Percentiles rank a stretch among this genome's conserved stretches.
These are phyloP conservation scores for Mariannaea sp. DNA, from an alignment of 2,329 filamentous ascomycete genomes.

Conservation along the genomic window DNA sequence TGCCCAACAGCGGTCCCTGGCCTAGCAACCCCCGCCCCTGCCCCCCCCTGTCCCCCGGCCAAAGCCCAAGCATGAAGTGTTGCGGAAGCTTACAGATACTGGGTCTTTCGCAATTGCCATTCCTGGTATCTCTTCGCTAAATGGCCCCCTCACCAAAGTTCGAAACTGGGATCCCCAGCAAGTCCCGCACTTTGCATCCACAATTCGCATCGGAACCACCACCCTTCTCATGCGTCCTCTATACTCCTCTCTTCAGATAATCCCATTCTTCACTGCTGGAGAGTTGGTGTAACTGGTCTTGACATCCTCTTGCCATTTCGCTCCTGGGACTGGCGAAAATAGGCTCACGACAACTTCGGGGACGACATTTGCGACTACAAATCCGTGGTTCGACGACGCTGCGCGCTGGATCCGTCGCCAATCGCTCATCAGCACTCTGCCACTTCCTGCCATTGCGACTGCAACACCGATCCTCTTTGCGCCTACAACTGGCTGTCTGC, in stretches of 20 bases:
- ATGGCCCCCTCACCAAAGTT: no score
- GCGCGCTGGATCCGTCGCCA: slow-evolving; percentile 16
- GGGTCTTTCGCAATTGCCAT: slow-evolving; percentile 7
- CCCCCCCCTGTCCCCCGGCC: slow-evolving; percentile 20
- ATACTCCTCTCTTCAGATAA: slow-evolving; percentile 8
- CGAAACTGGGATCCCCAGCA: slow-evolving; percentile 6
- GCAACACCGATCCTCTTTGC: not conserved
- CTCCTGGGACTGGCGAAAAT: slow-evolving; percentile 12
- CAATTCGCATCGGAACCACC: not conserved
- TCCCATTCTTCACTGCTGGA: not conserved
- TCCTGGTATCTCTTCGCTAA: slow-evolving; percentile 2
- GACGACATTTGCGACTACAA: slow-evolving; percentile 8
- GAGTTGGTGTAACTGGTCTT: slow-evolving; percentile 3
- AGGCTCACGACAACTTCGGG: slow-evolving; percentile 12
- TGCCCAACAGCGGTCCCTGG: slow-evolving; percentile 23
- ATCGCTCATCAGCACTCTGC: not conserved
- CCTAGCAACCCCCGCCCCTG: slow-evolving; percentile 27
- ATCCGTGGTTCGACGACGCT: slow-evolving; percentile 17
- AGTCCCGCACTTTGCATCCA: slow-evolving; percentile 4
- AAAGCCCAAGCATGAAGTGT: slow-evolving; percentile 24
- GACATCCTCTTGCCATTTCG: slow-evolving; percentile 9
- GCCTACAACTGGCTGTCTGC: not conserved
- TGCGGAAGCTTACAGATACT: slow-evolving; percentile 8
- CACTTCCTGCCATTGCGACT: not conserved
- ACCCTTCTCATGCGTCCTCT: slow-evolving; percentile 5